These are phyloP conservation scores for Colletotrichum simmondsii DNA, from an alignment of 2,329 filamentous ascomycete species.

Conservation along the genomic window DNA sequence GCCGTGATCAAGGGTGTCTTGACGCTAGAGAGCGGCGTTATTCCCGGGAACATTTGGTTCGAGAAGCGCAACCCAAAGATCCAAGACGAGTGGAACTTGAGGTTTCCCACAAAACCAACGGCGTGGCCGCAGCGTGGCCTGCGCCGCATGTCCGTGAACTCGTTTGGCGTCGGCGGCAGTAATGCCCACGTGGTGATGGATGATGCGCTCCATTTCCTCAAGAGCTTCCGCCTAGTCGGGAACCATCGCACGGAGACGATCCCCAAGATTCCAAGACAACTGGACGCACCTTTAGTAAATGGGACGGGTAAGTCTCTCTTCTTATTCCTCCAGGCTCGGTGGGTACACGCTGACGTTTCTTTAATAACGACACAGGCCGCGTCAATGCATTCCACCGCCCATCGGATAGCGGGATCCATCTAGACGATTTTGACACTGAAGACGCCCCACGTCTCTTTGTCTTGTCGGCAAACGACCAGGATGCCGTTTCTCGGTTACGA, in stretches of 20 bases:
- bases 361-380: background rate
- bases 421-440: background rate
- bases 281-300: background rate
- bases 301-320: background rate
- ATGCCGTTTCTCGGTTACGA: constrained; percentile 48
- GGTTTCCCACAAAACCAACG: constrained; percentile 43
- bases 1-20: constrained; percentile 43
- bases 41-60: constrained; percentile 45
- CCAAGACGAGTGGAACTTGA: constrained; percentile 38
- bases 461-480: constrained; percentile 54
- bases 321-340: rapidly evolving
- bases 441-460: constrained; percentile 49
- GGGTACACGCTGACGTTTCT: background rate
- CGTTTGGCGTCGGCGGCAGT: constrained; percentile 39
- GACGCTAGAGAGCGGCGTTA: constrained; percentile 43
- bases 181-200: constrained; percentile 45
- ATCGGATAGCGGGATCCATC: constrained; percentile 23
- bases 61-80: constrained; percentile 44
- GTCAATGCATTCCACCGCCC: background rate
- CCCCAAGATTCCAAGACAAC: background rate
- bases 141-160: constrained; percentile 66
- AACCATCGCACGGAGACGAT: constrained; percentile 22
- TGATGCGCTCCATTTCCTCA: constrained; percentile 38
- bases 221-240: constrained; percentile 18
- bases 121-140: constrained; percentile 45